Evolutionary conservation across 2,329 filamentous ascomycete species (phyloP), one percentile per base, ranked within the genome.

Genomic region (Trichoderma atroviride): DNA sequence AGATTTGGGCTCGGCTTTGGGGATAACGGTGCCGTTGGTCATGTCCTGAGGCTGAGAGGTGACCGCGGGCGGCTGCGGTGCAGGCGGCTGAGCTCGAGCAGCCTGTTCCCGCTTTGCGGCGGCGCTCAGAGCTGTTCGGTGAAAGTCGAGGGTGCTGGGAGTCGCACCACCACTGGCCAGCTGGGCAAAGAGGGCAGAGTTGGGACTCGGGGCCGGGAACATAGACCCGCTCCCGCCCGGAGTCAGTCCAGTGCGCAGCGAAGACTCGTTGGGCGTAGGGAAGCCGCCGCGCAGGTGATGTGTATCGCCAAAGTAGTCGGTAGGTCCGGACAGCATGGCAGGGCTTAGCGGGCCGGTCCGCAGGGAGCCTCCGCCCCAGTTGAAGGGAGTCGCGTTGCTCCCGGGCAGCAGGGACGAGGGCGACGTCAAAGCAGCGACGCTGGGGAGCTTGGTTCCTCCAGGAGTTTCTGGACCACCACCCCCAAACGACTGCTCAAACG

Each of bases 231-330:
- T 94, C 74, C 95, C 95, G 71, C 96, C 96, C 60, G 96, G 96
- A 65, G 96, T 98, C 74, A 98, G 82, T 69, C 96, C 96, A 70
- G 94, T 96, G 71, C 96, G 88, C 64, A 98, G 83, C 3, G 93
- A 96, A 9, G 95, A 98, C 82, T 99, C 96, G 88, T 97, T 97
- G 0, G 95, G 95, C 4, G 96, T 98, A 5, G 94, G 93, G 77
- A 97, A 97, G 66, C 92, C 92, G 74, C 93, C 90, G 73, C 92
- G 89, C 72, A 97, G 85, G 70, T 88, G 91, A 77, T 91, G 88
- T 22, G 90, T 90, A 76, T 97, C 93, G 74, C 88, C 87, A 78
- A 97, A 97, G 82, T 97, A 98, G 78, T 97, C 94, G 79, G 88
- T 91, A 47, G 91, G 96, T 29, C 94, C 96, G 58, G 94, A 93